These are phyloP conservation scores for Coemansia asiatica DNA, from an alignment of 192 early-diverging fungal species.

Conservation along the genomic window DNA sequence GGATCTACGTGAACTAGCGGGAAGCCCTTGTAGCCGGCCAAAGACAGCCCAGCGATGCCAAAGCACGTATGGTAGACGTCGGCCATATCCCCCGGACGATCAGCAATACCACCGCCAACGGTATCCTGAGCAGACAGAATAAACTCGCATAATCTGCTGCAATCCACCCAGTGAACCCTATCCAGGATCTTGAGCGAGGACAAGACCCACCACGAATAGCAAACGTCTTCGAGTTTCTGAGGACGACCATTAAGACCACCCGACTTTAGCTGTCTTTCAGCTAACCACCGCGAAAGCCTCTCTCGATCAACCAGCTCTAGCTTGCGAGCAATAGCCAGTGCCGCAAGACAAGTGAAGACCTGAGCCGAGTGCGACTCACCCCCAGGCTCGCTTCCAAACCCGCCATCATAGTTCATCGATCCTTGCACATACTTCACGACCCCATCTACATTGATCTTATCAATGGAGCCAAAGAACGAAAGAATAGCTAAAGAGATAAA, in stretches of 20 bases:
- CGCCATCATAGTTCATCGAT: conserved; percentile 96
- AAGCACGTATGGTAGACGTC: conserved; percentile 98
- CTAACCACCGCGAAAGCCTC: conserved; percentile 87
- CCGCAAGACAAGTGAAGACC: conserved; percentile 90
- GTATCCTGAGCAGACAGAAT: conserved; percentile 83
- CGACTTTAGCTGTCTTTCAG: conserved; percentile 85
- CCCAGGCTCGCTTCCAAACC: conserved; percentile 85
- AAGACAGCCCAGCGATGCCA: conserved; percentile 86
- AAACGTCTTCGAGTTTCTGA: conserved; percentile 95
- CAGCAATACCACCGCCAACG: conserved; percentile 88
- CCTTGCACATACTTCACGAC: conserved; percentile 69
- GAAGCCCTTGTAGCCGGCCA: conserved; percentile 71
- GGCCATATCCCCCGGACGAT: conserved; percentile 84
- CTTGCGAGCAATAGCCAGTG: conserved; percentile 76
- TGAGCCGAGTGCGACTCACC: conserved; percentile 92
- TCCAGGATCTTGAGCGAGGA: conserved; percentile 82
- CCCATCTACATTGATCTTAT: conserved; percentile 64
- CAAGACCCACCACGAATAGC: conserved; percentile 99
- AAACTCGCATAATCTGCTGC: conserved; percentile 70
- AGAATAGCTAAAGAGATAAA: conserved; percentile 81
- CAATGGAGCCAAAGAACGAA: conserved; percentile 71
- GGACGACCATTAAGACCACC: conserved; percentile 96
- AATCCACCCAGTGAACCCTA: conserved; percentile 83
- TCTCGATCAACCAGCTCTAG: conserved; percentile 82
- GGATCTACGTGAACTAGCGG: conserved; percentile 78